phyloP scores from a whole-genome alignment of 2,329 filamentous ascomycete species.

The Huntiella bhutanensis region DNA sequence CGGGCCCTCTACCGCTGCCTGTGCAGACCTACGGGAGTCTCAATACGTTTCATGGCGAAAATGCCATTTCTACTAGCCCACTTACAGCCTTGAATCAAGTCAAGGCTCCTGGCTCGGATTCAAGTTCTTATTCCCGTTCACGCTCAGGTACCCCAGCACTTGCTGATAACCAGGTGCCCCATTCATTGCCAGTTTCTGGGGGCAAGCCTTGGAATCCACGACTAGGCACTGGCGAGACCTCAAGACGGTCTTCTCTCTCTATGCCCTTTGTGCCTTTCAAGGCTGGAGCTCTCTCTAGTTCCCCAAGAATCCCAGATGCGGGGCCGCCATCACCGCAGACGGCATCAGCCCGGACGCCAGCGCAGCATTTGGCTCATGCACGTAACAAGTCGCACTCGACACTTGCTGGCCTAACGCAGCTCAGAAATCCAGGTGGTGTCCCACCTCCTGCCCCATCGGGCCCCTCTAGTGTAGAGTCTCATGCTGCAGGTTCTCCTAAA shows the following conservation, averaged over 20 bases:
- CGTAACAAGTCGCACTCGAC: slow-evolving; percentile 10
- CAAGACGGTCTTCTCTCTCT: slow-evolving; percentile 58
- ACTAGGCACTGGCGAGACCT: slow-evolving; percentile 6
- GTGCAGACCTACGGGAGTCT: slow-evolving; percentile 68
- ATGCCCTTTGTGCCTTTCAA: slow-evolving; percentile 93
- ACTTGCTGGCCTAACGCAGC: slow-evolving; percentile 5
- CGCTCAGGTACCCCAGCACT: slow-evolving; percentile 16
- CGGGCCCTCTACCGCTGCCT: background rate
- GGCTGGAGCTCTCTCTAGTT: slow-evolving; percentile 81
- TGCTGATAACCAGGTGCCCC: slow-evolving; percentile 25
- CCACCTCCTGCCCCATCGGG: slow-evolving; percentile 20
- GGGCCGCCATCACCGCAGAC: slow-evolving; percentile 28
- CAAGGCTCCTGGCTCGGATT: slow-evolving; percentile 39
- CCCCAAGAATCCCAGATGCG: slow-evolving; percentile 38
- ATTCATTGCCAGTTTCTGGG: slow-evolving; percentile 30
- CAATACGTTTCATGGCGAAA: slow-evolving; percentile 75
- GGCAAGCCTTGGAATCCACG: slow-evolving; percentile 4
- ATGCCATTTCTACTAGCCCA: slow-evolving; percentile 61
- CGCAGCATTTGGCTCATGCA: slow-evolving; percentile 5
- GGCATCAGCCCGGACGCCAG: slow-evolving; percentile 19
- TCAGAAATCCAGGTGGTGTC: slow-evolving; percentile 11
- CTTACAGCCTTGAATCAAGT: slow-evolving; percentile 65
- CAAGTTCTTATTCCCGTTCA: slow-evolving; percentile 38
- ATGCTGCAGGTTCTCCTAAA: slow-evolving; percentile 58
- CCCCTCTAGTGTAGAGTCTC: slow-evolving; percentile 31